phyloP scores from a whole-genome alignment of 495 filamentous ascomycete genomes.

The Tuber calosporum region DNA sequence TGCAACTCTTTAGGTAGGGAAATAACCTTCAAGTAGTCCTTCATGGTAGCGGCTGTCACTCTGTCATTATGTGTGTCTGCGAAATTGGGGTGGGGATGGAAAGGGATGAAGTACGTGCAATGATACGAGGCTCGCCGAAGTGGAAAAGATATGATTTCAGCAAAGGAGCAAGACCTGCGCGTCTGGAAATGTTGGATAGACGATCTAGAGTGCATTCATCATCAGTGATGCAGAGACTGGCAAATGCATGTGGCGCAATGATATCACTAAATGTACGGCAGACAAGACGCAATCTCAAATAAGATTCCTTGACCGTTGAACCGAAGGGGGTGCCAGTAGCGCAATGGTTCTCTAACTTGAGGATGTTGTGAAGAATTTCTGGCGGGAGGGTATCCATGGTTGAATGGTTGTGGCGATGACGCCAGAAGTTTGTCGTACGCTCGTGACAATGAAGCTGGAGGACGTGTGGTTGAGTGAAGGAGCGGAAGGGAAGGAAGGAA shows the following conservation, averaged over 20 bases:
- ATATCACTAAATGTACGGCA: neutral
- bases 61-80: neutral
- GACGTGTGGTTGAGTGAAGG: neutral
- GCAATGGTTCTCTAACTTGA: neutral
- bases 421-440: neutral
- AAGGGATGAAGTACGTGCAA: neutral
- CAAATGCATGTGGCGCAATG: neutral
- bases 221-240: neutral
- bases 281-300: conserved; percentile 2
- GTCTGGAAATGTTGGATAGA: neutral
- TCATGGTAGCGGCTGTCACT: neutral
- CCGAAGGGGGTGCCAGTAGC: neutral
- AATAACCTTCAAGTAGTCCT: neutral
- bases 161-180: neutral
- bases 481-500: neutral
- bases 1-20: neutral
- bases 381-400: conserved; percentile 3
- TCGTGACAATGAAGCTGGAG: neutral
- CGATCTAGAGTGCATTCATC: conserved; percentile 1
- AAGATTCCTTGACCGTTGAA: neutral
- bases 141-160: neutral
- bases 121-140: neutral
- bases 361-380: conserved; percentile 1
- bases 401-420: neutral
- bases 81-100: neutral